Percentiles rank a stretch among this genome's conserved stretches.
Conservation (phyloP, 2,329 filamentous ascomycete species). For the Teratosphaeria gauchensis region DNA sequence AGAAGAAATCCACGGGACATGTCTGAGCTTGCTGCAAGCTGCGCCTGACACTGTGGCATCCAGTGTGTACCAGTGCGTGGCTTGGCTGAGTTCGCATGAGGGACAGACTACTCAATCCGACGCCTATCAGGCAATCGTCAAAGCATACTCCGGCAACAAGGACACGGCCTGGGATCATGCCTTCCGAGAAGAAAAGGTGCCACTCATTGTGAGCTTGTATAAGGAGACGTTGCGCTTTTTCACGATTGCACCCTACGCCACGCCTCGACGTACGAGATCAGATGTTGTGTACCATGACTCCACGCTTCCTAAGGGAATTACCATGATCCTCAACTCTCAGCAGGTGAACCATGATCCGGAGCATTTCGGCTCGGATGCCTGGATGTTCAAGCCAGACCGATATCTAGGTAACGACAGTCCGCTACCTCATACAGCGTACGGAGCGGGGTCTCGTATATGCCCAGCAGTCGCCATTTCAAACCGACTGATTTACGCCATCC, state of each 20-base stretch:
- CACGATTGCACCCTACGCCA: background rate
- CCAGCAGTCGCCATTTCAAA: background rate
- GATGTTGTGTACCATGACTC: background rate
- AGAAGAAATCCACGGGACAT: background rate
- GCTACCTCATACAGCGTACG: background rate
- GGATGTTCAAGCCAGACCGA: background rate
- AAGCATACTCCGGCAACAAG: background rate
- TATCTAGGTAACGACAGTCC: background rate
- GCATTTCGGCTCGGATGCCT: background rate
- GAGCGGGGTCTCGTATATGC: conserved; percentile 1
- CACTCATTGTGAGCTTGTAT: background rate
- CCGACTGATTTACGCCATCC: background rate
- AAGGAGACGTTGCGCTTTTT: conserved; percentile 2
- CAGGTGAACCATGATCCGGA: conserved; percentile 1
- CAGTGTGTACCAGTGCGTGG: background rate
- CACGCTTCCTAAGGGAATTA: background rate
- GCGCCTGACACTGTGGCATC: background rate
- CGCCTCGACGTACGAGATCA: background rate
- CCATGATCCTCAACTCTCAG: conserved; percentile 2
- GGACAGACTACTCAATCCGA: background rate
- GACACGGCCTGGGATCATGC: background rate
- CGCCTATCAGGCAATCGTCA: background rate
- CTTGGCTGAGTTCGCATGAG: background rate
- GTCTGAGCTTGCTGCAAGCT: conserved; percentile 1
- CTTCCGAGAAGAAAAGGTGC: conserved; percentile 1